Evolutionary conservation across 2,329 filamentous ascomycete genomes (phyloP).

Genomic region (Microsporum audouinii): DNA sequence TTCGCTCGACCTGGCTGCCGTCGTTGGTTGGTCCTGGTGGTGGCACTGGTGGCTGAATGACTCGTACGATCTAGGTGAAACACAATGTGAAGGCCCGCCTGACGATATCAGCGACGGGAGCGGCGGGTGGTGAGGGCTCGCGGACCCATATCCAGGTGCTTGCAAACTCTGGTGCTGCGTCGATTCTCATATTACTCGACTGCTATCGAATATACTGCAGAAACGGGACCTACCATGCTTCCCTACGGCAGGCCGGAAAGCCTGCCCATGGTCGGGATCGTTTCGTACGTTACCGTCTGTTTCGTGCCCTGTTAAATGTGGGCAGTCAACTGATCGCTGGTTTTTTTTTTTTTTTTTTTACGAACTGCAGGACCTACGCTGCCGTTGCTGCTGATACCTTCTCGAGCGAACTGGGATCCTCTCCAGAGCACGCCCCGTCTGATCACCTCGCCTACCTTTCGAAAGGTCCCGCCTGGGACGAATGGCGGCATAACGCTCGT

Average conservation of each 20-base stretch:
- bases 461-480: constrained; percentile 75
- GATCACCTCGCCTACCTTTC: constrained; percentile 67
- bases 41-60: background rate
- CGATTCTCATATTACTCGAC: constrained; percentile 48
- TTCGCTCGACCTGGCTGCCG: background rate
- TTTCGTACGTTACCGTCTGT: constrained; percentile 24
- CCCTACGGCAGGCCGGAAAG: constrained; percentile 23
- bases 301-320: background rate
- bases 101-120: constrained; percentile 64
- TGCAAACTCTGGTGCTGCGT: constrained; percentile 74
- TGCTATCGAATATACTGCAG: constrained; percentile 30
- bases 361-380: constrained; percentile 57
- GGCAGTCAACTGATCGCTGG: background rate
- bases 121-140: constrained; percentile 63
- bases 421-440: constrained; percentile 64
- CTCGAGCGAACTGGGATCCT: constrained; percentile 87
- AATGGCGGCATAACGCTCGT: constrained; percentile 79
- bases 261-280: constrained; percentile 30
- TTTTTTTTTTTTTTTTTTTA: background rate
- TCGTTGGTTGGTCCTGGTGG: background rate
- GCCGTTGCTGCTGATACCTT: constrained; percentile 89
- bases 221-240: constrained; percentile 27
- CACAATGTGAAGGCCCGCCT: constrained; percentile 71
- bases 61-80: constrained; percentile 53
- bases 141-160: constrained; percentile 81